Evolutionary conservation across 139 green algal genomes (phyloP).

Genomic region (Nannochloris sp.): DNA sequence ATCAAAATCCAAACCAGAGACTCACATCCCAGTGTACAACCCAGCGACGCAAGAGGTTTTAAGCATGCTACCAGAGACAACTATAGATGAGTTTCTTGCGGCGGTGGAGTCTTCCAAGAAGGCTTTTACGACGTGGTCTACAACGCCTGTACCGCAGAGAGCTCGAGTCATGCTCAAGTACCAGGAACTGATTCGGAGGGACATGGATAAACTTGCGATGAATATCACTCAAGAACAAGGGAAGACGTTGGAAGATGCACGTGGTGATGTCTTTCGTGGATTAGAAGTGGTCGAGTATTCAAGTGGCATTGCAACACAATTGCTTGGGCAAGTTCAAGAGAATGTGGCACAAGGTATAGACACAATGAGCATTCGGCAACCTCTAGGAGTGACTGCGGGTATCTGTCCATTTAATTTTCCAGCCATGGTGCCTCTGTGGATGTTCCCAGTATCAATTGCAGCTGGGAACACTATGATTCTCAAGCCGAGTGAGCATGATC

Average conservation of each 20-base stretch:
- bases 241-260: conserved; percentile 89
- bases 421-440: conserved; percentile 72
- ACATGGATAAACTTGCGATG: conserved; percentile 83
- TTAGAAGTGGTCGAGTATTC: conserved; percentile 95
- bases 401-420: conserved; percentile 99
- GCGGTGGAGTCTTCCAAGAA: conserved; percentile 69
- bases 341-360: conserved; percentile 88
- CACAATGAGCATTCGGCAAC: conserved; percentile 83
- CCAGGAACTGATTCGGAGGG: conserved; percentile 67
- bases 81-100: conserved; percentile 71
- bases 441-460: conserved; percentile 71
- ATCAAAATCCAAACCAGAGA: conserved; percentile 13
- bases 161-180: conserved; percentile 86
- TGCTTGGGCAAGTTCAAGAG: conserved; percentile 80
- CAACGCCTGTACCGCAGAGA: conserved; percentile 62
- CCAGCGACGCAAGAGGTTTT: conserved; percentile 85
- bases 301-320: conserved; percentile 53
- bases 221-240: conserved; percentile 85
- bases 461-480: conserved; percentile 83
- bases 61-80: conserved; percentile 63
- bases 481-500: conserved; percentile 80
- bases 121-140: conserved; percentile 75
- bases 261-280: conserved; percentile 87
- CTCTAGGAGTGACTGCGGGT: conserved; percentile 78
- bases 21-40: conserved; percentile 59